phyloP scores from a whole-genome alignment of 371 early-diverging fungal genomes.

The Actinomortierella ambigua region DNA sequence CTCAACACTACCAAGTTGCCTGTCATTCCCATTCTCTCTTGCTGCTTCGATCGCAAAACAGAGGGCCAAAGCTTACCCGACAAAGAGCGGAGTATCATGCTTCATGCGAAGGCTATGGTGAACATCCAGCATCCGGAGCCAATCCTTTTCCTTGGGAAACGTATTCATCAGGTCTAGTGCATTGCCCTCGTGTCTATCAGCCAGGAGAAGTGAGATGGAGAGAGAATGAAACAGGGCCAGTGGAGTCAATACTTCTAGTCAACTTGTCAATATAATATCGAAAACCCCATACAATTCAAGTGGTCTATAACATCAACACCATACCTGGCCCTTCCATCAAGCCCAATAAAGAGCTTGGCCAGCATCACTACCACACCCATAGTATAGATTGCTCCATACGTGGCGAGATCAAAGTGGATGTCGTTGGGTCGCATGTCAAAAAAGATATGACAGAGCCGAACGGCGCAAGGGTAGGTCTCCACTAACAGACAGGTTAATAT shows the following conservation, averaged over 20 bases:
- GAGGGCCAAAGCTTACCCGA: slow-evolving; percentile 15
- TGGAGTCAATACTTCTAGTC: too few relatives aligned
- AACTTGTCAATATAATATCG: slow-evolving; percentile 1
- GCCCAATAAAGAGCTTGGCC: slow-evolving; percentile 29
- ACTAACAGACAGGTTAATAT: slow-evolving; percentile 1
- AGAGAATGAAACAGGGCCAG: too few relatives aligned
- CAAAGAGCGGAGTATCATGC: slow-evolving; percentile 5
- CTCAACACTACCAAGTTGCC: too few relatives aligned
- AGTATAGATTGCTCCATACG: slow-evolving; percentile 3
- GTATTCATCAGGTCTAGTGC: slow-evolving; percentile 12
- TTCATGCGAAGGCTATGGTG: slow-evolving; percentile 17
- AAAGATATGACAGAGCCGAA: slow-evolving; percentile 9
- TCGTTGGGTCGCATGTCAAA: not conserved
- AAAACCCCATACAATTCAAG: not conserved
- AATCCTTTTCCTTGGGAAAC: slow-evolving; percentile 18
- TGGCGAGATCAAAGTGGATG: not conserved
- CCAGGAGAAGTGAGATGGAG: not conserved
- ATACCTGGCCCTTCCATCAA: slow-evolving; percentile 35
- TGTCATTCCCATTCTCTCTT: too few relatives aligned
- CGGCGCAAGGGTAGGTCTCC: slow-evolving; percentile 27
- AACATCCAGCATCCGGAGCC: slow-evolving; percentile 21
- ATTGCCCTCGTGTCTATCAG: not conserved
- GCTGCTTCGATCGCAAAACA: not conserved
- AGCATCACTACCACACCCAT: slow-evolving; percentile 29
- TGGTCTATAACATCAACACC: not conserved